Conservation (phyloP, 2,329 filamentous ascomycete species). For the Fusarium continuum region DNA sequence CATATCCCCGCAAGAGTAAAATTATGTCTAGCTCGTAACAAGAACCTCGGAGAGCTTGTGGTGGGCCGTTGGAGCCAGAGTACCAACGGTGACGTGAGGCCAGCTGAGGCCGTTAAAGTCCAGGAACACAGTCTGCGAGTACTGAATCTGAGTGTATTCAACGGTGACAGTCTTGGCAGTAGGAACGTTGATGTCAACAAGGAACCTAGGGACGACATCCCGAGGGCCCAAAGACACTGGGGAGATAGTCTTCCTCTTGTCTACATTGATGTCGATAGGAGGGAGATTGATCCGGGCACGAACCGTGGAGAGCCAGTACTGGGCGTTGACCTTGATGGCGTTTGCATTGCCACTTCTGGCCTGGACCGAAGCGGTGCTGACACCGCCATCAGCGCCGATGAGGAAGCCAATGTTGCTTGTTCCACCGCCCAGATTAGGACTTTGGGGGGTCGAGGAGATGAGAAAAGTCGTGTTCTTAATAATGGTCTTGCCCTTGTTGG, state of each 20-base stretch:
- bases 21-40: background rate
- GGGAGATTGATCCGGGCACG: conserved; percentile 29
- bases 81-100: conserved; percentile 33
- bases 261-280: background rate
- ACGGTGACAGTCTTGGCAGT: conserved; percentile 19
- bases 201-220: conserved; percentile 29
- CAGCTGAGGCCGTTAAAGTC: conserved; percentile 21
- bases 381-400: conserved; percentile 19
- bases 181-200: conserved; percentile 10
- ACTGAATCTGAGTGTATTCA: conserved; percentile 47
- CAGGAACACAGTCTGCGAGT: conserved; percentile 43
- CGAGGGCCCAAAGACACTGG: conserved; percentile 1
- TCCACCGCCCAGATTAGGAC: conserved; percentile 43
- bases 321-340: conserved; percentile 9
- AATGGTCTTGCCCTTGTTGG: conserved; percentile 46
- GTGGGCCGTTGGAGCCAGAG: conserved; percentile 18
- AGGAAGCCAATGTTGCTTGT: conserved; percentile 38
- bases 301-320: conserved; percentile 37
- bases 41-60: conserved; percentile 7
- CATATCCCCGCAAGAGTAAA: background rate
- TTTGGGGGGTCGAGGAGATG: conserved; percentile 38
- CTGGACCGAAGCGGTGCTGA: conserved; percentile 45
- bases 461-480: conserved; percentile 44
- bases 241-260: conserved; percentile 10
- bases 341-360: conserved; percentile 32